Base-by-base conservation (phyloP, 768 basidiomycete species). In the Amanita phalloides region DNA sequence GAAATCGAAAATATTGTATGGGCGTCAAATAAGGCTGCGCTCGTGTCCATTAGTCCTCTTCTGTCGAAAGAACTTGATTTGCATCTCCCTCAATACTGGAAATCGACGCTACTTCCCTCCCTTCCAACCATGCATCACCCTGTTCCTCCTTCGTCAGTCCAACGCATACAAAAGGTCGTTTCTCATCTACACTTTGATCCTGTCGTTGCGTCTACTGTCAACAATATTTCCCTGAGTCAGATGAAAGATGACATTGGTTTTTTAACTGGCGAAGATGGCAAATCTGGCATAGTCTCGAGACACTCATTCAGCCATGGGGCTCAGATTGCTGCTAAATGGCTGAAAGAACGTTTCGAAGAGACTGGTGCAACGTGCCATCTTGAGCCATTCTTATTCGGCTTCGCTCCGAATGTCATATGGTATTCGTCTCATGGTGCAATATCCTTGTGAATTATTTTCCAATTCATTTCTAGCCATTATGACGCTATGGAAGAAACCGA, bases 381-480 rank as follows among this genome's bases (percentile, higher is more conserved):
- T 26, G 71, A 72, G 58, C 61, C 70, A 0, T 96, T 92, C 75
- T 64, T 82, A 25, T 7, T 39, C 11, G 89, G 86, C 6, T 93
- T 90, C 62, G 75, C 88, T 3, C 92, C 93, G 8, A 91, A 95
- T 60, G 84, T 95, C 42, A 74, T 95, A 53, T 95, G 91, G 82
- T 90, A 71, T 49, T 69, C 60, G 17, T 48, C 26, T 52, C 28
- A 17, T 25, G 10, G 26, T 33, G 32, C 26, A 35, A 33, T 49
- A 45, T 37, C 9, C 17, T n/a, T 35, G 23, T 25, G 17, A 9
- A 6, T 32, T 20, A 20, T 41, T 35, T 30, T 58, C 13, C 44
- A 32, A 49, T 13, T 51, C 6, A 17, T 48, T 43, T 30, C 14
- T 53, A 86, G 88, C 61, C 73, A 78, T 39, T 89, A 88, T 58